Evolutionary conservation across 805 yeast species (phyloP), one percentile per base, ranked within the genome.

Genomic region (Candida ponderosae): DNA sequence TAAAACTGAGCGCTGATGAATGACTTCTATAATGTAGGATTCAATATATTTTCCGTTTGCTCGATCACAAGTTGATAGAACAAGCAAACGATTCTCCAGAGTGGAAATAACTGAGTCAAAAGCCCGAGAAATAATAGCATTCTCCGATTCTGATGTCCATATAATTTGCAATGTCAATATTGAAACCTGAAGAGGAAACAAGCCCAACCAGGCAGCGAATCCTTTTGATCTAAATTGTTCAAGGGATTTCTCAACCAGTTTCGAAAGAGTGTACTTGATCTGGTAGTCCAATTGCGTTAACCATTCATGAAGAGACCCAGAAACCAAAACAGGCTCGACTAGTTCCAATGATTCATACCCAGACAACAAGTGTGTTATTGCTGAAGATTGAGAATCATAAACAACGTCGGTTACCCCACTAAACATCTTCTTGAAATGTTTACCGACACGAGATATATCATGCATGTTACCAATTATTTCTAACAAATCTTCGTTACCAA

Each of bases 401-500:
- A 56, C 47, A 3, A 85, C 45, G 3, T 62, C 50, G 0, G 68
- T 45, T 3, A 87, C 62, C 2, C 90, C 94, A 5, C 76, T 56
- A 53, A 83, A 88, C 79, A 88, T 72, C 49, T 83, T 84, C 33
- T 66, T 64, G 35, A 88, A 58, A 49, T 81, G 88, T 33, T 65
- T 69, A 15, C 79, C 76, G 4, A 80, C 63, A 6, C 65, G 45
- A 2, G 33, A 31, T 2, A 74, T 47, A 44, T 79, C 72, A 5
- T 53, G 59, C 0, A 76, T 62, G 36, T 79, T 71, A 3, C 97
- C 96, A 27, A 90, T 71, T 29, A 90, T 72, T 42, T 86, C 95
- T 26, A 90, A 62, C 23, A 90, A 59, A 53, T 90, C 96, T 41
- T 88, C 96, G 53, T 90, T 90, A 6, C 97, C 96, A 20, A 90